These are phyloP conservation scores for Chrysoporthe austroafricana DNA, from an alignment of 2,329 filamentous ascomycete genomes.

Conservation along the genomic window DNA sequence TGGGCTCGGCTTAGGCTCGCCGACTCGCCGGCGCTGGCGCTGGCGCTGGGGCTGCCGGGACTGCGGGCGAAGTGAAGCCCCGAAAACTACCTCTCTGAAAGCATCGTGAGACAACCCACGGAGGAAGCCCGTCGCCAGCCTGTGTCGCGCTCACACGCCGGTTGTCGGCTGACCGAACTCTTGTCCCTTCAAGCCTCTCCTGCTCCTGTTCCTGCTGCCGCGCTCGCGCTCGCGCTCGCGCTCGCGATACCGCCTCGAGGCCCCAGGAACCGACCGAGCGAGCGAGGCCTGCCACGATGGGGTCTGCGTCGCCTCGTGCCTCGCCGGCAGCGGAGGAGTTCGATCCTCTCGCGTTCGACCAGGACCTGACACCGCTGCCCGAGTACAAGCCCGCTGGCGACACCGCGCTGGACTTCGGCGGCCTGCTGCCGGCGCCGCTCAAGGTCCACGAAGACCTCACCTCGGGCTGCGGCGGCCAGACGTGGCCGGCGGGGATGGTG, in stretches of 20 bases:
- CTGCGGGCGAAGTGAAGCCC: too few species aligned
- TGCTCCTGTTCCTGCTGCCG: too few species aligned
- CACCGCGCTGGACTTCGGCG: slow-evolving; percentile 67
- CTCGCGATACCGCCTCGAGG: too few species aligned
- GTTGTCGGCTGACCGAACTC: too few species aligned
- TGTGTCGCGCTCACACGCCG: too few species aligned
- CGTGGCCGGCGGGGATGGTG: slow-evolving; percentile 93
- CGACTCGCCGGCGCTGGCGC: background rate
- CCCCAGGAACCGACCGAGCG: too few species aligned
- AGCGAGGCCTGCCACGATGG: slow-evolving; percentile 6
- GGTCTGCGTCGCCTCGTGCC: slow-evolving; percentile 43
- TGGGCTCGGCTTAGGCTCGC: background rate
- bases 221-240: too few species aligned
- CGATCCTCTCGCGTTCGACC: slow-evolving; percentile 55
- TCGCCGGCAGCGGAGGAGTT: slow-evolving; percentile 41
- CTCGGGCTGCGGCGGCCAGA: slow-evolving; percentile 87
- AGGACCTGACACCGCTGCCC: slow-evolving; percentile 63
- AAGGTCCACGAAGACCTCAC: slow-evolving; percentile 82
- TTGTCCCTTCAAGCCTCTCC: too few species aligned
- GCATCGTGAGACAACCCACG: too few species aligned
- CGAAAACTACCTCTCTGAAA: too few species aligned
- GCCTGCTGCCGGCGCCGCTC: slow-evolving; percentile 71
- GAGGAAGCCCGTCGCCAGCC: too few species aligned
- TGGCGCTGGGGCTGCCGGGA: too few species aligned
- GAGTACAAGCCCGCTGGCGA: slow-evolving; percentile 59